Base-by-base conservation (phyloP, 495 filamentous ascomycete genomes). In the Friedmanniomyces simplex region DNA sequence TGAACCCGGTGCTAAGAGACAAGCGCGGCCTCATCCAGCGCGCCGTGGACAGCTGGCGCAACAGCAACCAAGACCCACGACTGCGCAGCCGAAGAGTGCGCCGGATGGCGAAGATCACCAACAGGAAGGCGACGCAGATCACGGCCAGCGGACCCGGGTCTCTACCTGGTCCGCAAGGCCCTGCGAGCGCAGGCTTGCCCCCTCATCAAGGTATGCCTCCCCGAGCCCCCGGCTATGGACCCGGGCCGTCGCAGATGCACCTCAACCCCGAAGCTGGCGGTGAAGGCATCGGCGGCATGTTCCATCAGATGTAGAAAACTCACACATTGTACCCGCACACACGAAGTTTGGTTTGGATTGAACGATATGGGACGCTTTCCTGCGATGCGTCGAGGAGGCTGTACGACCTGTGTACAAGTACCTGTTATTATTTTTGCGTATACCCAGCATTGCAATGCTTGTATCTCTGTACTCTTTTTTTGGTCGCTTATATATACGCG, bases 11-110 rank as follows among this genome's bases (percentile, higher is more conserved):
- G 45, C 78, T 98, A 26, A 78, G 91, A 50, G 91, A 89, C 50
- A 98, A 98, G 73, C 82, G 93, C 50, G 93, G 93, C 10, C 77
- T 98, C 60, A 98, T 98, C 58, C 93, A 98, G 72, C 81, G 93
- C 49, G 93, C 93, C 20, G 93, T 98, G 32, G 93, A 98, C 72
- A 96, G 91, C 70, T 97, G 93, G 93, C 77, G 93, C 48, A 98
- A 98, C 71, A 97, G 94, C 77, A 97, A 97, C 71, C 89, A 95
- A 72, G 93, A 98, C 62, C 87, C 87, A 20, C 79, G 89, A 59
- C 73, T 97, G 64, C 82, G 93, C 66, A 96, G 91, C 72, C 75
- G 93, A 67, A 81, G 93, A 54, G 93, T 98, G 41, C 81, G 94
- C 55, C 79, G 93, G 54, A 91, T 93, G 88, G 90, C 90, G 53